Conservation (phyloP, 2,329 filamentous ascomycete species). For the Ilyonectria sp. region DNA sequence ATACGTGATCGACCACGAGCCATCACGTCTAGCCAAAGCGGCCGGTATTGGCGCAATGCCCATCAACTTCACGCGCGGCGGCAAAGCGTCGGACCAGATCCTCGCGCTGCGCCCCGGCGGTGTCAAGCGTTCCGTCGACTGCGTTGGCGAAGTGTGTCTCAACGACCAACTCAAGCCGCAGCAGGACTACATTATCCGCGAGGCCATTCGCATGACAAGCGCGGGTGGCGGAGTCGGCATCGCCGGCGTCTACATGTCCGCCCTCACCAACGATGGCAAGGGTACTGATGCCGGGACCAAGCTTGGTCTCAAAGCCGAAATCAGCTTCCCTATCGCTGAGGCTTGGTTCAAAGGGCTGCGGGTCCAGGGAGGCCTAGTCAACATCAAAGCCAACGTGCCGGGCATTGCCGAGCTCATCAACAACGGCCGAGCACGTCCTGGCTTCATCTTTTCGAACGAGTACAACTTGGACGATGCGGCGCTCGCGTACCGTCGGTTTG, state of each 20-base stretch:
- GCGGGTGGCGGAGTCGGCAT: conserved; percentile 22
- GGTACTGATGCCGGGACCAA: not conserved
- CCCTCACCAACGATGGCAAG: conserved; percentile 5
- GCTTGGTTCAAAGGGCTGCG: conserved; percentile 12
- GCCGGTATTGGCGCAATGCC: conserved; percentile 32
- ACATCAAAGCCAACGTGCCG: not conserved
- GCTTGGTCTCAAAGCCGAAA: conserved; percentile 3
- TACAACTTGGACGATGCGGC: conserved; percentile 1
- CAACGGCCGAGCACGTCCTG: conserved; percentile 3
- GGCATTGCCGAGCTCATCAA: conserved; percentile 7
- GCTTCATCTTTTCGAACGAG: conserved; percentile 8
- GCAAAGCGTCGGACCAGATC: conserved; percentile 34
- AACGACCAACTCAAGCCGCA: conserved; percentile 26
- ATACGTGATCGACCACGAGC: conserved; percentile 33
- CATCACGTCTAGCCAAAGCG: conserved; percentile 25
- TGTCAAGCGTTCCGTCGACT: conserved; percentile 28
- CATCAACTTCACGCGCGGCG: conserved; percentile 31
- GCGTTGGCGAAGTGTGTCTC: conserved; percentile 24
- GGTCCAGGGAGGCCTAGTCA: conserved; percentile 5
- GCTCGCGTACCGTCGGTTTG: conserved; percentile 1
- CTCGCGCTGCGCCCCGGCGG: conserved; percentile 21
- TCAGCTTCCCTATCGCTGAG: conserved; percentile 8
- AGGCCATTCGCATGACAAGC: conserved; percentile 23
- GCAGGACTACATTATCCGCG: conserved; percentile 19
- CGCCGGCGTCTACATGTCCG: conserved; percentile 23